phyloP scores from a whole-genome alignment of 192 early-diverging fungal species.

The Haplosporangium gracile region DNA sequence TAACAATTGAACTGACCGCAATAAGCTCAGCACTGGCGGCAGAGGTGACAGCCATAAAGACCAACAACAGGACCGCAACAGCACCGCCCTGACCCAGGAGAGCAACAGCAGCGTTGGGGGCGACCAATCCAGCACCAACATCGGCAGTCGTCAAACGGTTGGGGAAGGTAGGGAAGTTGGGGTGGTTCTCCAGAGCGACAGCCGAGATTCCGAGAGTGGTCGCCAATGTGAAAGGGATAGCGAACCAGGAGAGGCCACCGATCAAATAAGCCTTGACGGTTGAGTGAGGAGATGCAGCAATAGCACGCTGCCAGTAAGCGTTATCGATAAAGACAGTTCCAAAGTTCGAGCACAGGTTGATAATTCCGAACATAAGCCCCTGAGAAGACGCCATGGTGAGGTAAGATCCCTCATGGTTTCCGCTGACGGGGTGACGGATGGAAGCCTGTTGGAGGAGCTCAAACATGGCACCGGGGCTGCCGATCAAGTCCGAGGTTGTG shows the following conservation, averaged over 20 bases:
- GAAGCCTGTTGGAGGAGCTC: constrained; percentile 72
- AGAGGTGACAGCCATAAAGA: constrained; percentile 85
- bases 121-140: constrained; percentile 75
- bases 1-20: constrained; percentile 79
- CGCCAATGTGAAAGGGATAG: constrained; percentile 80
- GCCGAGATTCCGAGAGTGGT: constrained; percentile 78
- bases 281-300: constrained; percentile 74
- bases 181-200: constrained; percentile 72
- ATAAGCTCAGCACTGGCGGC: constrained; percentile 83
- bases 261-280: constrained; percentile 79
- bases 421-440: constrained; percentile 62
- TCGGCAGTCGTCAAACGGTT: constrained; percentile 64
- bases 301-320: constrained; percentile 82
- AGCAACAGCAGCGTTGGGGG: constrained; percentile 74
- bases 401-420: constrained; percentile 72
- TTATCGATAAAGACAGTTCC: constrained; percentile 83
- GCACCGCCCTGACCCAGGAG: constrained; percentile 74
- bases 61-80: constrained; percentile 72
- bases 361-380: constrained; percentile 80
- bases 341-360: constrained; percentile 84
- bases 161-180: constrained; percentile 67
- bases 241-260: constrained; percentile 84
- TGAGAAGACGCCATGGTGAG: constrained; percentile 75
- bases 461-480: constrained; percentile 75
- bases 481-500: constrained; percentile 68